phyloP scores from a whole-genome alignment of 176 grass and related monocot species.

The Canna indica region DNA sequence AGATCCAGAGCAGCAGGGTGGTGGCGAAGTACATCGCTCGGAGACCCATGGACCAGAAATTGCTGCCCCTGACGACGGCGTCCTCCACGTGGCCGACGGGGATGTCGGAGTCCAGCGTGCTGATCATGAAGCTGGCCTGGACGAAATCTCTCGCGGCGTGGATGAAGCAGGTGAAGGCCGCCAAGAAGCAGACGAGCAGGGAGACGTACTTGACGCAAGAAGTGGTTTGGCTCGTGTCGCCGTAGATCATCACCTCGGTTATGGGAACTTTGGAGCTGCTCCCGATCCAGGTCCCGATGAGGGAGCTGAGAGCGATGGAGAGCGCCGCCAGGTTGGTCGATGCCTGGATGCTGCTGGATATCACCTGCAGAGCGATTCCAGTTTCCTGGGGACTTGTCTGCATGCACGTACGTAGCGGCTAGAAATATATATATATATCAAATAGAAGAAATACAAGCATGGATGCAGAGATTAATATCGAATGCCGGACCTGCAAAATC shows the following conservation, averaged over 20 bases:
- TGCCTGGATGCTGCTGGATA: constrained; percentile 65
- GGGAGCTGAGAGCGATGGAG: constrained; percentile 70
- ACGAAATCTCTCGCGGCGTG: constrained; percentile 83
- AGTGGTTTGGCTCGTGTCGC: constrained; percentile 57
- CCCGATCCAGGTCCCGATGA: constrained; percentile 82
- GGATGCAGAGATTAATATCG: no score
- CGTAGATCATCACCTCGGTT: constrained; percentile 60
- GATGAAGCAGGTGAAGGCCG: constrained; percentile 93
- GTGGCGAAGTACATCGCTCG: constrained; percentile 78
- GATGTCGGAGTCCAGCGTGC: constrained; percentile 64
- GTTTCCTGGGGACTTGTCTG: constrained; percentile 44
- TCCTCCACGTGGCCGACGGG: constrained; percentile 59
- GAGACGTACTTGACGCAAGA: constrained; percentile 79
- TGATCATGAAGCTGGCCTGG: constrained; percentile 84
- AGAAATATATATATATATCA: no score
- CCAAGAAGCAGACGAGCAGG: constrained; percentile 76
- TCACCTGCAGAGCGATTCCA: constrained; percentile 48
- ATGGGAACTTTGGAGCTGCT: constrained; percentile 64
- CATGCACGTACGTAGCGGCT: no score
- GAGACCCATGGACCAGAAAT: constrained; percentile 85
- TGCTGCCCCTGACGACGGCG: constrained; percentile 48
- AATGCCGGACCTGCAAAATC: constrained; percentile 40
- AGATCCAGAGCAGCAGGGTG: constrained; percentile 84
- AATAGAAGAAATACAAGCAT: no score
- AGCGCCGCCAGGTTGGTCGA: constrained; percentile 75